Evolutionary conservation across 495 filamentous ascomycete species (phyloP).

Genomic region (Tuber calosporum): DNA sequence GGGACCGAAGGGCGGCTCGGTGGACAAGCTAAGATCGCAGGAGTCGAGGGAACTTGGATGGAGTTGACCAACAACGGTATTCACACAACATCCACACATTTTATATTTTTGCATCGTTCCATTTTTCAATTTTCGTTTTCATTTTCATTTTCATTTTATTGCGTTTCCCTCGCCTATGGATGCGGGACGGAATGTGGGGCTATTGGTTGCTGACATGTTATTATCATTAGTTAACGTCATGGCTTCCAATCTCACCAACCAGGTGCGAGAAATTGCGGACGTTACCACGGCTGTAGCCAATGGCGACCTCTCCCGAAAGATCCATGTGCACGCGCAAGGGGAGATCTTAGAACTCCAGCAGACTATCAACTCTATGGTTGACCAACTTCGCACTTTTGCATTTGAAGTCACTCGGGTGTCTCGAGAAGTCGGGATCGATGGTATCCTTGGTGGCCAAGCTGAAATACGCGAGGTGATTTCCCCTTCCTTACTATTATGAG

Average conservation of each 20-base stretch:
- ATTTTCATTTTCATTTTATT: not conserved
- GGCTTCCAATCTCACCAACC: conserved; percentile 77
- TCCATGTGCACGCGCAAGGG: conserved; percentile 84
- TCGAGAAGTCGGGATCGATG: conserved; percentile 93
- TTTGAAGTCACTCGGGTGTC: conserved; percentile 95
- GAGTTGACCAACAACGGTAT: conserved; percentile 90
- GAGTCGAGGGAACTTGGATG: conserved; percentile 96
- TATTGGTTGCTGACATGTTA: conserved; percentile 37
- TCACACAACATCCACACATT: conserved; percentile 21
- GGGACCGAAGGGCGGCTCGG: conserved; percentile 96
- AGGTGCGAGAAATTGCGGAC: conserved; percentile 93
- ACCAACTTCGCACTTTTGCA: conserved; percentile 92
- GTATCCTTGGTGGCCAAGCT: conserved; percentile 92
- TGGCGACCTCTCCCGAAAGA: conserved; percentile 93
- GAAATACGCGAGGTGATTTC: conserved; percentile 72
- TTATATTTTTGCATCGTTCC: conserved; percentile 4
- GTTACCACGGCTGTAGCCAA: conserved; percentile 96
- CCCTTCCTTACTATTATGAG: not conserved
- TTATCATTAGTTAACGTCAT: conserved; percentile 76
- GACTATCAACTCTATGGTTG: conserved; percentile 99
- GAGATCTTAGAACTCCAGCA: conserved; percentile 95
- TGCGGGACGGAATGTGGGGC: not conserved
- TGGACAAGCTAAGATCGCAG: conserved; percentile 88
- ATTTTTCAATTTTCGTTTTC: too few species aligned
- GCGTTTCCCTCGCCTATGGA: not conserved